These are phyloP conservation scores for Saccharomyces jurei DNA, from an alignment of 805 yeast species.

Conservation along the genomic window DNA sequence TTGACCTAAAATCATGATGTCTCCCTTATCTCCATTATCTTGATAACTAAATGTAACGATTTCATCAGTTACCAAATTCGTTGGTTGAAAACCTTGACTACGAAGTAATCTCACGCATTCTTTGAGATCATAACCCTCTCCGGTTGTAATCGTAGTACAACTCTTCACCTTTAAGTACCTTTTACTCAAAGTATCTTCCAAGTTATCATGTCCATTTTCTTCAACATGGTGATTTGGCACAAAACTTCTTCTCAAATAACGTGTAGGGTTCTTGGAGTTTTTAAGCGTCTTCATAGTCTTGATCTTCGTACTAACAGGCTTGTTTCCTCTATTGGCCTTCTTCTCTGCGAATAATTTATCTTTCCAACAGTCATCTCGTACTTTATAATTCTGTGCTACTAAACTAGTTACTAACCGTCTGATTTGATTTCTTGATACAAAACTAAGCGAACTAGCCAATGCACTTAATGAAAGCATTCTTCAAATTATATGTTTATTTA, in stretches of 20 bases:
- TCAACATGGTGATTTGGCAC: constrained; percentile 6
- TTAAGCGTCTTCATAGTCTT: constrained; percentile 13
- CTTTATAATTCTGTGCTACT: not conserved
- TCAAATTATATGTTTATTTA: not conserved
- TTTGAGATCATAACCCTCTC: constrained; percentile 60
- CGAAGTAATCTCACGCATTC: constrained; percentile 31
- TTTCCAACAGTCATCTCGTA: not conserved
- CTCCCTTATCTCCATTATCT: constrained; percentile 34
- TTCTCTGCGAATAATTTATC: not conserved
- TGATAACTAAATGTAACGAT: constrained; percentile 48
- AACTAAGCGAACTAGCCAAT: not conserved
- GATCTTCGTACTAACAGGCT: not conserved
- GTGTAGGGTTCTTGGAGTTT: constrained; percentile 10
- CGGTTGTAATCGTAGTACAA: constrained; percentile 63
- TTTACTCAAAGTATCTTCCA: constrained; percentile 3
- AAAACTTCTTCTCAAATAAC: constrained; percentile 14
- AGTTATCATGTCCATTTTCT: not conserved
- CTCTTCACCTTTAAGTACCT: constrained; percentile 26
- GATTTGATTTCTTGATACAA: not conserved
- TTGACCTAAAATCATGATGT: constrained; percentile 54
- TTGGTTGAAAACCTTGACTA: constrained; percentile 29
- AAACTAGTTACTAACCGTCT: not conserved
- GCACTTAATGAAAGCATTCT: not conserved
- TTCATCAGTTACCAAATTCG: constrained; percentile 58
- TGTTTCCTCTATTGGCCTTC: too few species aligned